These are phyloP conservation scores for Trifolium subterraneum DNA, from an alignment of 306 rosid genomes.

Conservation along the genomic window DNA sequence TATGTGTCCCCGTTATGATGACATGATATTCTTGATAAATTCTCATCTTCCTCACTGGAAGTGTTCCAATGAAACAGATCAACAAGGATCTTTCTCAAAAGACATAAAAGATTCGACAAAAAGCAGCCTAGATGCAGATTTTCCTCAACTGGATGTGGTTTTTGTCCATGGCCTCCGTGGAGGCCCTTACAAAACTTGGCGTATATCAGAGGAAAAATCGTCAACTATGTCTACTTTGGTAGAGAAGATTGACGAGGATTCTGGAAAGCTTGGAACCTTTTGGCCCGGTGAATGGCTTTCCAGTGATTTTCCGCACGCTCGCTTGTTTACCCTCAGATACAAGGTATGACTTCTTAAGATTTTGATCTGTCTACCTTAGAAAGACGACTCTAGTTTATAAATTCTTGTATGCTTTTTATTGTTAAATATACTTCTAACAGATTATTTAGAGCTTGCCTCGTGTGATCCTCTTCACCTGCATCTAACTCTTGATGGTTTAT, in stretches of 20 bases:
- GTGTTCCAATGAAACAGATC: conserved; percentile 53
- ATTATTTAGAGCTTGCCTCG: conserved; percentile 38
- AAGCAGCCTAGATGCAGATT: conserved; percentile 40
- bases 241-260: conserved; percentile 97
- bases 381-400: conserved; percentile 13
- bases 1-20: conserved; percentile 74
- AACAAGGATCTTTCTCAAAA: conserved; percentile 41
- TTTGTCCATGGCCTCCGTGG: conserved; percentile 96
- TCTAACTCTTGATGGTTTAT: conserved; percentile 51
- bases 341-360: conserved; percentile 66
- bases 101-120: conserved; percentile 49
- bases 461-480: conserved; percentile 35
- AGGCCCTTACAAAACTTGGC: conserved; percentile 94
- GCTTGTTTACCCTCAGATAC: conserved; percentile 84
- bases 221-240: conserved; percentile 80
- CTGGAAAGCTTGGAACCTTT: conserved; percentile 94
- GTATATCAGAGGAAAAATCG: conserved; percentile 89
- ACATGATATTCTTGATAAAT: conserved; percentile 78
- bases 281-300: conserved; percentile 99
- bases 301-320: conserved; percentile 82
- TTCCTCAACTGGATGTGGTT: conserved; percentile 75
- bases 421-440: neutral
- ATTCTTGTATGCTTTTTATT: conserved; percentile 34
- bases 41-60: conserved; percentile 92
- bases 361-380: conserved; percentile 32